phyloP scores from a whole-genome alignment of 257 asterid genomes.

The Buddleja alternifolia region DNA sequence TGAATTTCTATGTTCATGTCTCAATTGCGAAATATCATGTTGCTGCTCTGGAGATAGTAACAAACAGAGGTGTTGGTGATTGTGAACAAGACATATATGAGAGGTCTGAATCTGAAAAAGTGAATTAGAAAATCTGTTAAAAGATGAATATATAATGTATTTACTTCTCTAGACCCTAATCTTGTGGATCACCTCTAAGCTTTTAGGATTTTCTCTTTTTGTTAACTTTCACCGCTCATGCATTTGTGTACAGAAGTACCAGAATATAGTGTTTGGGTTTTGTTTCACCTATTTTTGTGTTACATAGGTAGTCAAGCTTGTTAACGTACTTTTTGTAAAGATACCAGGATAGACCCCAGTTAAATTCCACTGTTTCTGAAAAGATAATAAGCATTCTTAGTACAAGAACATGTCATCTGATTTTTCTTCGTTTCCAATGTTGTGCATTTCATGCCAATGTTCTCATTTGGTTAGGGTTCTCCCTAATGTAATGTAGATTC shows the following conservation, averaged over 20 bases:
- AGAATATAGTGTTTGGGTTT: slow-evolving; percentile 2
- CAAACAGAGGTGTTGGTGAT: neutral
- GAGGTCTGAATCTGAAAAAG: slow-evolving; percentile 1
- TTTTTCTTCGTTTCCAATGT: neutral
- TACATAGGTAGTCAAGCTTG: neutral
- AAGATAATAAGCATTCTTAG: neutral
- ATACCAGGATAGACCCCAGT: neutral
- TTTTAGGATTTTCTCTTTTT: slow-evolving; percentile 14
- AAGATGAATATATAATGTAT: neutral
- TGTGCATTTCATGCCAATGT: neutral
- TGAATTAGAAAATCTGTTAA: neutral
- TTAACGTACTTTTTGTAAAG: neutral
- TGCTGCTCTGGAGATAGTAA: slow-evolving; percentile 11
- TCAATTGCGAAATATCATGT: slow-evolving; percentile 6
- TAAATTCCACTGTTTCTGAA: neutral
- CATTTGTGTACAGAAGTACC: neutral
- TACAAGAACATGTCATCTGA: neutral
- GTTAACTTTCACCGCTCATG: slow-evolving; percentile 6
- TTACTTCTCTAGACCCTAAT: neutral
- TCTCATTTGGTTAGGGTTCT: slow-evolving; percentile 3
- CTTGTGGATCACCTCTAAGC: neutral
- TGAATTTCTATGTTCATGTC: neutral
- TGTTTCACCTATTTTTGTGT: slow-evolving; percentile 12
- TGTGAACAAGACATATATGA: slow-evolving; percentile 3
- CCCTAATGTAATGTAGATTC: slow-evolving; percentile 5